Base-by-base conservation (phyloP, 495 filamentous ascomycete species). In the Oleoguttula mirabilis region DNA sequence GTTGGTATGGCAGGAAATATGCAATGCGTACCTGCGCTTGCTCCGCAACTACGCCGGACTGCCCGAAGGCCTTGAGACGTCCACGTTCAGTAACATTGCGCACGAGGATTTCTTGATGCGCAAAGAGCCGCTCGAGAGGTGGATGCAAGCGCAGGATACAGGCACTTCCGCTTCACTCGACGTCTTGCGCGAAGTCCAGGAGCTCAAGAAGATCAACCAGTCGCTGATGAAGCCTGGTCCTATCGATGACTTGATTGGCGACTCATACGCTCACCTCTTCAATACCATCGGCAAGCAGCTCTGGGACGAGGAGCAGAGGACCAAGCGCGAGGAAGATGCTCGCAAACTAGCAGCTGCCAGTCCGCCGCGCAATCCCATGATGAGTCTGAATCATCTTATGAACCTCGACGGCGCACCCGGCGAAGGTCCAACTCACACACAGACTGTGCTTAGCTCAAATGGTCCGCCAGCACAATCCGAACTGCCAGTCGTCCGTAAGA, bases 171-270 rank as follows among this genome's bases (percentile, higher is more conserved):
- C 55, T 6, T 63, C 68, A 1, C 66, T 95, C 2, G 80, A 81
- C 47, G 71, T 86, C 4, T 67, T 99, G 25, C 76, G 84, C 38
- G 92, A 99, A 41, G 77, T 76, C 4, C 67, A 83, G 35, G 88
- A 96, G 54, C 64, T 96, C n/a, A 94, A 93, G 55, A 88, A 84
- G 50, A 70, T 88, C 30, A 94, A 94, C 58, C 75, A 75, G 34
- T 77, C 76, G 39, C 70, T 90, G 7, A 88, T 88, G 76, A 93
- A 88, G 55, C 73, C 79, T 4, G 73, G 76, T 2, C 68, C 80
- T 23, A 83, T 95, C 32, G 92, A 96, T 55, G 90, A 96, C 55
- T 68, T 96, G 21, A 79, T 94, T 39, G 77, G 75, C 11, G 90
- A 99, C 57, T 71, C 82, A 22, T 99, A 90, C 59, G 78, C 83